Base-by-base conservation (phyloP, 176 grass and related monocot genomes). In the Triticum dicoccoides region DNA sequence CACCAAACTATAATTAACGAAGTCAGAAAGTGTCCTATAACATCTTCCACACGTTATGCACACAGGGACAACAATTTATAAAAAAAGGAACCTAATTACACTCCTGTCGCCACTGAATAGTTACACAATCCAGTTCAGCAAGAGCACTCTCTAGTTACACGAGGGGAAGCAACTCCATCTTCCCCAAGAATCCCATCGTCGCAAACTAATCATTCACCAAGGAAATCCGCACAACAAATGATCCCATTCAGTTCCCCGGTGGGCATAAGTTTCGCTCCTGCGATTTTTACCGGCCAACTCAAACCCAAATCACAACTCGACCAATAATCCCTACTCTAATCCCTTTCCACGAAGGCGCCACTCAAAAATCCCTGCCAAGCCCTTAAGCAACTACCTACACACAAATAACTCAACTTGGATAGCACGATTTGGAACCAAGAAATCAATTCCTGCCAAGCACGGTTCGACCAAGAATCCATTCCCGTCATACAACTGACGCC, bases 1-100 rank as follows among this genome's bases (percentile, higher is more conserved):
- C 5, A 42, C 61, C 29, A 78, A 70, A 42, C 42, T 52, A 27
- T 23, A 41, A 33, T 75, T 80, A 24, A 49, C 15, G 32, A 78
- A 68, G 42, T 58, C 10, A 73, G 42, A 42, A 87, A 65, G 6
- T 66, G 21, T 54, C 17, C 7, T 29, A 73, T 44, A 73, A 11
- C 84, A 87, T 69, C 44, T 76, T 65, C 66, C 77, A 77, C 21
- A 20, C 14, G 44, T 20, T 68, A 67, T 74, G 73, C 59, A 29
- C 20, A 59, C 74, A 51, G 37, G 47, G 62, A 61, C 83, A 61
- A 47, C 17, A 87, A 76, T 76, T 13, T 20, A 84, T 33, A 17
- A 45, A 45, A 38, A 27, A 67, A 14, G 14, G 51, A 54, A 54
- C n/a, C 9, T 12, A 83, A 33, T 21, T 61, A 83, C 65, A 72